These are phyloP conservation scores for Pleurotus salmoneostramineus DNA, from an alignment of 768 basidiomycete species.

Conservation along the genomic window DNA sequence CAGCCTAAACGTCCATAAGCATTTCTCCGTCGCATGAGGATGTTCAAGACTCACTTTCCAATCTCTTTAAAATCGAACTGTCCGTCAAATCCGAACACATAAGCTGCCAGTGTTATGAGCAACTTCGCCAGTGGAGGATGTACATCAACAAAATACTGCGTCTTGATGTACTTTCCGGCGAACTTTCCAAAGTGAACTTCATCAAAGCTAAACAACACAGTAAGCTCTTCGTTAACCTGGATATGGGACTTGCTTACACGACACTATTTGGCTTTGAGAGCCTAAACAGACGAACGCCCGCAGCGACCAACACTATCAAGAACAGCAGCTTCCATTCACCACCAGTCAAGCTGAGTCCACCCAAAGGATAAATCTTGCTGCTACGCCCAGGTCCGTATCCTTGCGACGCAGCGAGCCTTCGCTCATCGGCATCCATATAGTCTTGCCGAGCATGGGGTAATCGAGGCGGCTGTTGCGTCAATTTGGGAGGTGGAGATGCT, in stretches of 20 bases:
- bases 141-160: constrained; percentile 89
- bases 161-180: constrained; percentile 90
- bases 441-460: constrained; percentile 66
- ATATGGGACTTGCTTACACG: constrained; percentile 57
- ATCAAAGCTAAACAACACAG: constrained; percentile 66
- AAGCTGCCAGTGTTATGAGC: constrained; percentile 88
- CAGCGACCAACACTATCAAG: constrained; percentile 63
- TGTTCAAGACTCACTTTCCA: constrained; percentile 66
- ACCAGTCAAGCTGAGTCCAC: constrained; percentile 59
- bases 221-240: neutral
- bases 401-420: constrained; percentile 65
- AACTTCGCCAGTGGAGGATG: constrained; percentile 97
- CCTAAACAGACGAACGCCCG: constrained; percentile 80
- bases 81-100: constrained; percentile 84
- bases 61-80: constrained; percentile 98
- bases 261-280: constrained; percentile 87
- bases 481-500: constrained; percentile 58
- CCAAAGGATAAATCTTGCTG: constrained; percentile 38
- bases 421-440: constrained; percentile 71
- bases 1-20: constrained; percentile 39
- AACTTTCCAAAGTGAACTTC: constrained; percentile 99
- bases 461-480: constrained; percentile 39
- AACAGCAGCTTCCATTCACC: constrained; percentile 79
- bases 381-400: constrained; percentile 52
- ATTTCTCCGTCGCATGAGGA: neutral